Percentiles rank a stretch among this genome's conserved stretches.
Conservation (phyloP, 495 filamentous ascomycete species). For the Penicillium bovifimosum region DNA sequence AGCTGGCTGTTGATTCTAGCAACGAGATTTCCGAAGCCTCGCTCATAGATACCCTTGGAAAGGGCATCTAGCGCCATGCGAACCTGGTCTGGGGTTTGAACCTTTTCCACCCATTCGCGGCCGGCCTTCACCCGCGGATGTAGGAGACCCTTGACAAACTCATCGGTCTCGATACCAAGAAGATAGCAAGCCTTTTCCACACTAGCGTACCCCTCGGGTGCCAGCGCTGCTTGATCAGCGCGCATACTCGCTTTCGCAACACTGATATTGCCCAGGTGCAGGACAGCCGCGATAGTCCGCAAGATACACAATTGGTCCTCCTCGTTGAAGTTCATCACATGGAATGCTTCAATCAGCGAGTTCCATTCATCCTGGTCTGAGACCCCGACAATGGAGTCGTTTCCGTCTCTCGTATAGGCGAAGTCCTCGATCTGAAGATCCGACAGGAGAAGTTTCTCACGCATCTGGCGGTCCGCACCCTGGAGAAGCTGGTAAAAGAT, state of each 20-base stretch:
- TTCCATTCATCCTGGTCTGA: constrained; percentile 92
- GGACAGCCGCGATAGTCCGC: constrained; percentile 80
- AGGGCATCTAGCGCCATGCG: constrained; percentile 84
- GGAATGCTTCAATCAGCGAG: constrained; percentile 82
- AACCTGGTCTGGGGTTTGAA: constrained; percentile 94
- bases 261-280: constrained; percentile 88
- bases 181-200: constrained; percentile 74
- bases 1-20: constrained; percentile 86
- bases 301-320: constrained; percentile 79
- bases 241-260: constrained; percentile 84
- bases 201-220: constrained; percentile 62
- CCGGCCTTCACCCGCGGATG: constrained; percentile 94
- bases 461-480: constrained; percentile 69
- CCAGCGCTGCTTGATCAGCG: constrained; percentile 83
- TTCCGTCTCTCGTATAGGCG: constrained; percentile 83
- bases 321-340: constrained; percentile 88
- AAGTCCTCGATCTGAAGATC: constrained; percentile 77
- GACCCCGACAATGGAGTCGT: constrained; percentile 83
- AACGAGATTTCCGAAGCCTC: constrained; percentile 90
- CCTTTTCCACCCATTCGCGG: constrained; percentile 96
- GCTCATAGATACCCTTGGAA: constrained; percentile 95
- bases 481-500: constrained; percentile 94
- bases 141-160: constrained; percentile 81
- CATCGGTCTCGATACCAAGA: constrained; percentile 75
- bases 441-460: constrained; percentile 67